These are phyloP conservation scores for Gomphus sp. DNA, from an alignment of 1,284 basidiomycete genomes.

Conservation along the genomic window DNA sequence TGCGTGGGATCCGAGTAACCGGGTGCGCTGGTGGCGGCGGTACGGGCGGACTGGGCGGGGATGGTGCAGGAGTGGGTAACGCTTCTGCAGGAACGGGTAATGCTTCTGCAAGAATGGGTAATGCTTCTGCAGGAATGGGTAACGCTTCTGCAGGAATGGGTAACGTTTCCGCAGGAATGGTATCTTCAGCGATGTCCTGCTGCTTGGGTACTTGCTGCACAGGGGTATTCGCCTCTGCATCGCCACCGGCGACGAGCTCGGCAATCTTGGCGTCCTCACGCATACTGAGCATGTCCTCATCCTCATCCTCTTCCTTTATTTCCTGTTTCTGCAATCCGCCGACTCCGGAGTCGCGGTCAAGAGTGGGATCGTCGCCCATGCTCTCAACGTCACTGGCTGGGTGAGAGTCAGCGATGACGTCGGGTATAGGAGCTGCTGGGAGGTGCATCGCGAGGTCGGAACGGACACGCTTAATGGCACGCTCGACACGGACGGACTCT, in stretches of 20 bases:
- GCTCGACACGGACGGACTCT: slow-evolving; percentile 76
- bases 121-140: neutral
- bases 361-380: slow-evolving; percentile 19
- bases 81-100: neutral
- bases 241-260: slow-evolving; percentile 4
- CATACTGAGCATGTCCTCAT: slow-evolving; percentile 13
- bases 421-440: slow-evolving; percentile 18
- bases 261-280: slow-evolving; percentile 7
- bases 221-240: neutral
- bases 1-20: slow-evolving; percentile 45
- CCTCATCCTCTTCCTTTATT: slow-evolving; percentile 25
- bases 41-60: slow-evolving; percentile 6
- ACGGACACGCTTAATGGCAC: slow-evolving; percentile 78
- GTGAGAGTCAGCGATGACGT: slow-evolving; percentile 18
- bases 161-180: neutral
- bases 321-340: slow-evolving; percentile 15
- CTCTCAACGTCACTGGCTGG: slow-evolving; percentile 19
- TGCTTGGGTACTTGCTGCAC: neutral
- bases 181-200: neutral
- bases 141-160: slow-evolving; percentile 10
- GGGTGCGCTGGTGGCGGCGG: neutral
- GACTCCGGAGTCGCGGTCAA: slow-evolving; percentile 19
- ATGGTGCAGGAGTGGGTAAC: slow-evolving; percentile 11
- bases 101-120: neutral
- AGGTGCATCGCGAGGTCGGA: slow-evolving; percentile 74